Base-by-base conservation (phyloP, 2,329 filamentous ascomycete species). In the Neonectria faginata region DNA sequence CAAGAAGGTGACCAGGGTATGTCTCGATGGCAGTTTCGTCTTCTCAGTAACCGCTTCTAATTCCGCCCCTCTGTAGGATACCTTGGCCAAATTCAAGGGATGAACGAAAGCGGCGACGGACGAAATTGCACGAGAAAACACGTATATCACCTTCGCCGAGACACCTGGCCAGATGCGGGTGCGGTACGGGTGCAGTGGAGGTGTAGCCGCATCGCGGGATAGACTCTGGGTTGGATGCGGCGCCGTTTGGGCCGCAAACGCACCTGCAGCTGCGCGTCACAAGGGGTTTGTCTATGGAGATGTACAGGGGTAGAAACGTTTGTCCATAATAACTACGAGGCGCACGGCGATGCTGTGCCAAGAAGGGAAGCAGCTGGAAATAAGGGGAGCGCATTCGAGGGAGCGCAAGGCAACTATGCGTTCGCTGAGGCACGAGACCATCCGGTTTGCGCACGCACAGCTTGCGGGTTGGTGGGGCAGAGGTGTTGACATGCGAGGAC, bases 1-100 rank as follows among this genome's bases (percentile, higher is more conserved):
- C 53, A 89, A 89, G 77, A 94, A 91, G 76, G 92, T 92, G 51
- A 92, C 92, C 2, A 88, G 91, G 78, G 91, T 93, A 81, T 65
- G 88, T 79, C 62, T 45, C 45, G 41, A 44, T 8, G 22, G 22
- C 25, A 27, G 51, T 60, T 64, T 31, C 59, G 8, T 39, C 31
- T 33, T 7, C 47, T 41, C n/a, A 11, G 36, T 8, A 33, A 31
- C 44, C 47, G 25, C 20, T 57, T 48, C 68, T 73, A 52, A 74
- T 27, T 25, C 42, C 4, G 22, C 18, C 33, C 3, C 57, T 7
- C 10, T 12, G 25, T 58, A 92, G 89, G 87, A 89, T 70, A 85
- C 89, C 11, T 80, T 92, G 36, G 85, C 88, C 62, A 91, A 89
- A 68, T 92, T 91, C 79, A 90, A 90, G 76, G 89, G 89, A 68